Percentiles rank a stretch among this genome's conserved stretches.
Evolutionary conservation across 306 rosid genomes (phyloP).

Genomic region (Rubus parviflorus): DNA sequence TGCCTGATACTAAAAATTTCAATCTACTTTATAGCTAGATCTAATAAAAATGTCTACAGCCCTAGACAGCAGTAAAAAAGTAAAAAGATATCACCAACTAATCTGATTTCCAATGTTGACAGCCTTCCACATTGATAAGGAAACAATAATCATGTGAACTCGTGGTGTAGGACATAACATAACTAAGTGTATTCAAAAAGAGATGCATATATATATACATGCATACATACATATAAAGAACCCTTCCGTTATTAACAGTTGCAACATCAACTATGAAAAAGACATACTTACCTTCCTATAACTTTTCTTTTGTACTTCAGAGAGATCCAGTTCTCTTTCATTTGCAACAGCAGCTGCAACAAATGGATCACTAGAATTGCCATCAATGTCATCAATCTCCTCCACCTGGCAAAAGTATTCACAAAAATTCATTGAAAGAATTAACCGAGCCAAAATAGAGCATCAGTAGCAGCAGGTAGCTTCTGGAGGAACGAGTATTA

Average conservation of each 20-base stretch:
- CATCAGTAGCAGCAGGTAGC: not conserved
- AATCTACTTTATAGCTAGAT: no score
- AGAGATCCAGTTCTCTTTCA: slow-evolving; percentile 77
- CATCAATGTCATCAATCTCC: slow-evolving; percentile 94
- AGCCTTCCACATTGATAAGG: no score
- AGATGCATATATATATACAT: no score
- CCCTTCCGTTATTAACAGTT: not conserved
- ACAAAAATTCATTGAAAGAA: slow-evolving; percentile 5
- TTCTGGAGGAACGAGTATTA: not conserved
- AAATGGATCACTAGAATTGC: slow-evolving; percentile 73
- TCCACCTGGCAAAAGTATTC: slow-evolving; percentile 63
- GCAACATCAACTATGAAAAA: slow-evolving; percentile 1
- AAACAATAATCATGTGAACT: no score
- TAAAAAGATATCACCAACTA: no score
- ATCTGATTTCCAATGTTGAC: no score
- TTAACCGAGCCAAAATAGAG: not conserved
- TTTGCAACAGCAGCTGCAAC: slow-evolving; percentile 90
- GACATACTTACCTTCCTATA: slow-evolving; percentile 66
- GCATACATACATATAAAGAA: no score
- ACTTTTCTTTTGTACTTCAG: slow-evolving; percentile 73
- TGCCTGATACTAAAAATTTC: no score
- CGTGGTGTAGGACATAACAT: no score
- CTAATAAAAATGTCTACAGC: no score
- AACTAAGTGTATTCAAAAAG: no score
- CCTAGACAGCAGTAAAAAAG: no score